phyloP scores from a whole-genome alignment of 345 rosid genomes.

The Salix suchowensis region DNA sequence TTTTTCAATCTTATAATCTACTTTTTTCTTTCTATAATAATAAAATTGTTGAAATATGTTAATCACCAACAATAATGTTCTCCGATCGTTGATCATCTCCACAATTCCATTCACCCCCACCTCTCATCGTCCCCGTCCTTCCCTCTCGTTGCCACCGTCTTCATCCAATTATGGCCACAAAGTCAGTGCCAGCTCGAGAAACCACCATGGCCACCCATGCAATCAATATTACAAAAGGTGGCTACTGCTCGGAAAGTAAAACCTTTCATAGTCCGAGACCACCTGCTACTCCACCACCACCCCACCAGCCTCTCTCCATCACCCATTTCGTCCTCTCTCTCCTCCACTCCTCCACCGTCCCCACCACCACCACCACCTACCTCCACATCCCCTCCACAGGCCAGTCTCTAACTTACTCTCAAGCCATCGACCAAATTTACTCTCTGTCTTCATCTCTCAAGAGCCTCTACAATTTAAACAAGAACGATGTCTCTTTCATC shows the following conservation, averaged over 20 bases:
- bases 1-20: too few species aligned
- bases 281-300: constrained; percentile 39
- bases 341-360: constrained; percentile 26
- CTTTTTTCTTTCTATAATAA: too few species aligned
- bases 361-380: constrained; percentile 26
- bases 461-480: constrained; percentile 34
- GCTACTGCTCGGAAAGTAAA: constrained; percentile 43
- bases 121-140: too few species aligned
- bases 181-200: too few species aligned
- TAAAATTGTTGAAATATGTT: too few species aligned
- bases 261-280: constrained; percentile 53
- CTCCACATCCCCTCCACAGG: constrained; percentile 40
- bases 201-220: too few species aligned
- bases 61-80: too few species aligned
- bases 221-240: constrained; percentile 34
- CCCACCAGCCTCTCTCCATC: constrained; percentile 46
- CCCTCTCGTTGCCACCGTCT: too few species aligned
- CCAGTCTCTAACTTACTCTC: constrained; percentile 36
- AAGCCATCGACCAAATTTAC: constrained; percentile 31
- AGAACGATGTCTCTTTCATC: constrained; percentile 57
- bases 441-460: constrained; percentile 49
- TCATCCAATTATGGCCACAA: too few species aligned
- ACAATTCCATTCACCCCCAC: too few species aligned
- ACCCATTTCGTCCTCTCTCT: constrained; percentile 44
- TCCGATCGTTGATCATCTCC: too few species aligned